Evolutionary conservation across 306 rosid genomes (phyloP), one percentile per base, ranked within the genome.

Genomic region (Rubus idaeus): DNA sequence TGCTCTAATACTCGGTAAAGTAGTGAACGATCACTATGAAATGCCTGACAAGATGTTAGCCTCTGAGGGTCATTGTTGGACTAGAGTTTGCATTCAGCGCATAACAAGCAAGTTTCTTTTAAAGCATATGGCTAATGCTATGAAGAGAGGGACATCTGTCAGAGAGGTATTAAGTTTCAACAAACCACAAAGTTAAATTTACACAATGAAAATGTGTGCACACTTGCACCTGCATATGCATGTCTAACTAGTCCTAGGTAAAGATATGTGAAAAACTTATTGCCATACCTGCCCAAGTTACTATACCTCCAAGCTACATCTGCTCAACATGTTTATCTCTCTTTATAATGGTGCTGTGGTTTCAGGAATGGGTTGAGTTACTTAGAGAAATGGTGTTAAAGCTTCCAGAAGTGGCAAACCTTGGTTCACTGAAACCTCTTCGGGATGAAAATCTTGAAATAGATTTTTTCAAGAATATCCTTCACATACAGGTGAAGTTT

Each of bases 351-450:
- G 71, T 80, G 64, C 56, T 73, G 60, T 69, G 77, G 74, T 76
- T 87, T 81, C 91, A 95, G 97, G 98, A 89, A 77, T 95, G 98
- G 98, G 77, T 92, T 23, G 84, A 88, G 77, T 79, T 95, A 64
- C 85, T 95, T 68, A 87, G 86, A 75, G 89, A 89, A 86, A 95
- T 95, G 96, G 91, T 88, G 79, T 79, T 88, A 78, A 92, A 87
- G 81, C 93, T 95, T 78, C 96, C 96, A 16, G 86, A 86, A 41
- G 82, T 89, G 74, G 86, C 85, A 64, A 88, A 87, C 78, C 87
- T 95, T 49, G 77, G 77, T 66, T 90, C 92, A 45, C 85, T 95
- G 71, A 55, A 47, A 84, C 87, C 55, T 50, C 79, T 95, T 55
- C 84, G 84, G 76, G 85, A 89, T 70, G 86, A 87, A 23, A 94